Evolutionary conservation across 441 rosid species (phyloP).

Genomic region (Eutrema salsugineum): DNA sequence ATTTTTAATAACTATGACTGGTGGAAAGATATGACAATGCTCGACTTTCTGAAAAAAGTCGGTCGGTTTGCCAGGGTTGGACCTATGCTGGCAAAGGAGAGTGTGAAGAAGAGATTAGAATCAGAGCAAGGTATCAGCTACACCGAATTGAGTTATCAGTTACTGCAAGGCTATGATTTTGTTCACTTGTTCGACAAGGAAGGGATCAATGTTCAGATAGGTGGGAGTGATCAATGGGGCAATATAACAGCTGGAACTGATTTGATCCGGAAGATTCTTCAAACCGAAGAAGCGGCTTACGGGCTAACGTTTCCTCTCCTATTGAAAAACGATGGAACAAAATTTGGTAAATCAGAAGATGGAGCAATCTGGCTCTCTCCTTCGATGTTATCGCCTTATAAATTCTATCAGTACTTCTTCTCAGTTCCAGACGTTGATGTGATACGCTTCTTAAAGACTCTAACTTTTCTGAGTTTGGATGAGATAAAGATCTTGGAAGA

Average conservation of each 20-base stretch:
- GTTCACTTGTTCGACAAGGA: conserved; percentile 59
- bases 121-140: conserved; percentile 95
- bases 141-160: conserved; percentile 88
- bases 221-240: conserved; percentile 99
- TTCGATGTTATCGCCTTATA: conserved; percentile 73
- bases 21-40: conserved; percentile 82
- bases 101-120: conserved; percentile 89
- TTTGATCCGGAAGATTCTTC: conserved; percentile 72
- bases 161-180: conserved; percentile 89
- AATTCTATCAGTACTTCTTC: conserved; percentile 94
- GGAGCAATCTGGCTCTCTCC: conserved; percentile 96
- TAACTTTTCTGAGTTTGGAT: conserved; percentile 71
- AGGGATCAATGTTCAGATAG: conserved; percentile 88
- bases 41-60: conserved; percentile 76
- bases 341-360: conserved; percentile 95
- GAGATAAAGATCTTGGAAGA: conserved; percentile 62
- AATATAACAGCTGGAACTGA: conserved; percentile 95
- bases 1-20: conserved; percentile 89
- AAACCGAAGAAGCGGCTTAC: conserved; percentile 56
- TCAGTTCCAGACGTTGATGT: conserved; percentile 83
- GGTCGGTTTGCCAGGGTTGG: conserved; percentile 89
- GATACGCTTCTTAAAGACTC: conserved; percentile 68
- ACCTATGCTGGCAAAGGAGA: conserved; percentile 82
- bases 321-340: conserved; percentile 84
- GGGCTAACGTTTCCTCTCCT: conserved; percentile 93